phyloP scores from a whole-genome alignment of 139 green algal genomes.

The Coelastrella sp. region DNA sequence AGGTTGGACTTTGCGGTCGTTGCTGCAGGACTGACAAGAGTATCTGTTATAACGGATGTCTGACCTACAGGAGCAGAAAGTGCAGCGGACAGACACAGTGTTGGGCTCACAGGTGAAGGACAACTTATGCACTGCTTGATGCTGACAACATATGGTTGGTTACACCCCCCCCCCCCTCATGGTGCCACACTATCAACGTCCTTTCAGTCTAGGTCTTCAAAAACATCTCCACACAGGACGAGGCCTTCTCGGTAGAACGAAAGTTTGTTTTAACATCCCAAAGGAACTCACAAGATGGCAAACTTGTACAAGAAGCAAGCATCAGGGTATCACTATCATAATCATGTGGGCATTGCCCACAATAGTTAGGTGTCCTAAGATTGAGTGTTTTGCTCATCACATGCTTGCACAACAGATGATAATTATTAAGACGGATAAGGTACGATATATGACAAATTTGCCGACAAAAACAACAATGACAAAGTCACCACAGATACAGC shows the following conservation, averaged over 20 bases:
- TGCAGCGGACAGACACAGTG: no score
- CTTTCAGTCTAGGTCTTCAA: slow-evolving; percentile 52
- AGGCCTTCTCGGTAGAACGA: slow-evolving; percentile 66
- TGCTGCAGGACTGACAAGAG: no score
- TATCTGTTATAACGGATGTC: no score
- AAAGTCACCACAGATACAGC: background rate
- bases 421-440: no score
- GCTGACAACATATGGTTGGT: no score
- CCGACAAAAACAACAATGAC: background rate
- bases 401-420: background rate
- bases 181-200: background rate
- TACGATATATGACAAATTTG: background rate
- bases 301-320: background rate
- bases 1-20: no score
- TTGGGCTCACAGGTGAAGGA: no score
- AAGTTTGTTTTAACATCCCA: slow-evolving; percentile 53
- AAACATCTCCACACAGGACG: slow-evolving; percentile 47
- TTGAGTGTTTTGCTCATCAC: slow-evolving; percentile 61
- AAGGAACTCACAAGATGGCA: background rate
- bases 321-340: background rate
- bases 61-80: no score
- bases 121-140: no score
- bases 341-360: slow-evolving; percentile 30
- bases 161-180: no score
- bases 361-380: slow-evolving; percentile 73